phyloP scores from a whole-genome alignment of 225 moss, liverwort and hornwort genomes.

The Bryum argenteum region DNA sequence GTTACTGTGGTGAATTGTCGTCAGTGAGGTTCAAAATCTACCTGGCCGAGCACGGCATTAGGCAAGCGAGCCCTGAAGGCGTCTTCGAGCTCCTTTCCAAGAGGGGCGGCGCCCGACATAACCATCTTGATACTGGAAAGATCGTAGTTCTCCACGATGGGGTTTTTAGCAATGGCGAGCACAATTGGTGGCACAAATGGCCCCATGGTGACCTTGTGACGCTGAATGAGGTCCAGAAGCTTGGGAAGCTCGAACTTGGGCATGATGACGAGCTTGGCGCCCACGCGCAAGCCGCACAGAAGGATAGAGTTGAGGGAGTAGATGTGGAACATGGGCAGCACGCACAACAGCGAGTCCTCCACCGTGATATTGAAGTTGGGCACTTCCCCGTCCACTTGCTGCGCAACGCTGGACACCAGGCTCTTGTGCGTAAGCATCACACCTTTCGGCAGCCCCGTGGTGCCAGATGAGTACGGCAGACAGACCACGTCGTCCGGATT shows the following conservation, averaged over 20 bases:
- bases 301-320: conserved; percentile 60
- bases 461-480: conserved; percentile 64
- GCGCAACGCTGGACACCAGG: conserved; percentile 58
- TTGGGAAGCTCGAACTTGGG: conserved; percentile 56
- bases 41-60: conserved; percentile 71
- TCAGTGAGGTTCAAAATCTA: conserved; percentile 13
- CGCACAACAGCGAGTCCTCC: conserved; percentile 57
- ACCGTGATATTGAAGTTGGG: conserved; percentile 46
- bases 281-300: conserved; percentile 56
- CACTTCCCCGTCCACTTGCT: conserved; percentile 63
- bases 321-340: conserved; percentile 67
- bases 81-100: conserved; percentile 81
- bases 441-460: conserved; percentile 64
- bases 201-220: conserved; percentile 55
- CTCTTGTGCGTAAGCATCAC: conserved; percentile 73
- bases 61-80: conserved; percentile 69
- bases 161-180: conserved; percentile 70
- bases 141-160: conserved; percentile 65
- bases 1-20: too few relatives aligned
- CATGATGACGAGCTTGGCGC: conserved; percentile 54
- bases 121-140: conserved; percentile 65
- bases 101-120: conserved; percentile 76
- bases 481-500: conserved; percentile 58
- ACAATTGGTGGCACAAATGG: conserved; percentile 83
- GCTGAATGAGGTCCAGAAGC: conserved; percentile 50